Evolutionary conservation across 1,284 basidiomycete species (phyloP).

Genomic region (Erythrobasidium hasegawianum): DNA sequence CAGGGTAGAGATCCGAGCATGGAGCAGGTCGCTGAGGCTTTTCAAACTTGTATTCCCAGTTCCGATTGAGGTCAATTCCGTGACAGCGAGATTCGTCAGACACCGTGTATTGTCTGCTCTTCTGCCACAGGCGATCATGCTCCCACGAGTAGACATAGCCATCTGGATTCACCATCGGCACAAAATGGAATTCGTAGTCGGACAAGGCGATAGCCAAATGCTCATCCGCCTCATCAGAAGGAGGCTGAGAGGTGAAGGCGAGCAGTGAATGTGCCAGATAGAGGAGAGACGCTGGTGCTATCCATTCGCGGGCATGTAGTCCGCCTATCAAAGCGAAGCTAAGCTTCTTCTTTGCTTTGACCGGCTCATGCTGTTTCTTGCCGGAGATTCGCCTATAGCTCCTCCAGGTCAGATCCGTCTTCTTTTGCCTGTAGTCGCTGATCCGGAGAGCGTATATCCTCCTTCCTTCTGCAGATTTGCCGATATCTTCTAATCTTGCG

Average conservation of each 20-base stretch:
- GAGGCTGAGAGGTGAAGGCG: conserved; percentile 53
- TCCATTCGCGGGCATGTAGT: conserved; percentile 68
- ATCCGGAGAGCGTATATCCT: conserved; percentile 34
- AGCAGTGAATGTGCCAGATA: conserved; percentile 70
- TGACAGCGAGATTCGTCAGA: conserved; percentile 52
- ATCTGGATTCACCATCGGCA: conserved; percentile 78
- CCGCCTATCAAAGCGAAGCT: conserved; percentile 69
- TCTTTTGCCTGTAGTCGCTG: conserved; percentile 27
- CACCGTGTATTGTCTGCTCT: conserved; percentile 63
- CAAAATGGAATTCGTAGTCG: conserved; percentile 66
- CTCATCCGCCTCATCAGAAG: not conserved
- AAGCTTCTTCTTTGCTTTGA: conserved; percentile 28
- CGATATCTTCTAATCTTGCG: conserved; percentile 34
- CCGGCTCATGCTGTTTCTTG: conserved; percentile 1
- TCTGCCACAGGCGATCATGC: conserved; percentile 72
- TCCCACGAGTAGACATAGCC: conserved; percentile 68
- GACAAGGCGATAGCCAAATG: conserved; percentile 55
- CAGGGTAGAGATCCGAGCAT: conserved; percentile 39
- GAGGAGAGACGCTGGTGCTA: conserved; percentile 57
- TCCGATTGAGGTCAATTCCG: conserved; percentile 77
- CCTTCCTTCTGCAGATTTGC: conserved; percentile 37
- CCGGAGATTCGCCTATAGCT: not conserved
- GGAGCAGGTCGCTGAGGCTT: conserved; percentile 34
- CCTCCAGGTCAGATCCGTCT: conserved; percentile 8
- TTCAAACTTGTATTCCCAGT: conserved; percentile 56